Conservation (phyloP, 1,139 yeast species). For the Petasospora fabianii region DNA sequence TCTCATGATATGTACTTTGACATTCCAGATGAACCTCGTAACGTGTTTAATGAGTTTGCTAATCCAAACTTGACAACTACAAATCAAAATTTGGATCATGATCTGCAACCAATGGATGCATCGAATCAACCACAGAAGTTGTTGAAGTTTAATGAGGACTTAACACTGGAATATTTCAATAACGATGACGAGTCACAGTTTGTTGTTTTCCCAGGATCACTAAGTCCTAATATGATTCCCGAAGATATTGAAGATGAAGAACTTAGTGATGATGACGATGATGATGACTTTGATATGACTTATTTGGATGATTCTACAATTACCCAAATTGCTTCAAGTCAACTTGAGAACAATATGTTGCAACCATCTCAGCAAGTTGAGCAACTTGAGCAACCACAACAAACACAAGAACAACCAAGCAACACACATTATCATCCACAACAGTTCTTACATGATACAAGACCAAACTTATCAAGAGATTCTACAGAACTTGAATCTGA, state of each 20-base stretch:
- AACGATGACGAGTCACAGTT: slow-evolving; percentile 23
- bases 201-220: slow-evolving; percentile 19
- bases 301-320: slow-evolving; percentile 20
- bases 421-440: slow-evolving; percentile 3
- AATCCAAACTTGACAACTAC: slow-evolving; percentile 36
- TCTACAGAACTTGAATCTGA: slow-evolving; percentile 23
- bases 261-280: slow-evolving; percentile 29
- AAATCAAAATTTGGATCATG: slow-evolving; percentile 14
- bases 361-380: too few species aligned
- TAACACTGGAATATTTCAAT: slow-evolving; percentile 24
- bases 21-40: slow-evolving; percentile 21
- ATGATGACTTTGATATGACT: slow-evolving; percentile 20
- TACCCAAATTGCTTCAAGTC: slow-evolving; percentile 10
- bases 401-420: slow-evolving; percentile 8
- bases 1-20: slow-evolving; percentile 28
- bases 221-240: slow-evolving; percentile 23
- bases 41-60: slow-evolving; percentile 36
- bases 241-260: slow-evolving; percentile 36
- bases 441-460: slow-evolving; percentile 3
- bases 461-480: slow-evolving; percentile 8
- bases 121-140: slow-evolving; percentile 13
- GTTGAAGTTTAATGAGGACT: slow-evolving; percentile 26
- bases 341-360: slow-evolving; percentile 5
- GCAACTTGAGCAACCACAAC: slow-evolving; percentile 5
- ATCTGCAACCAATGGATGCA: slow-evolving; percentile 3